phyloP scores from a whole-genome alignment of 192 early-diverging fungal genomes.

The Linnemannia elongata region DNA sequence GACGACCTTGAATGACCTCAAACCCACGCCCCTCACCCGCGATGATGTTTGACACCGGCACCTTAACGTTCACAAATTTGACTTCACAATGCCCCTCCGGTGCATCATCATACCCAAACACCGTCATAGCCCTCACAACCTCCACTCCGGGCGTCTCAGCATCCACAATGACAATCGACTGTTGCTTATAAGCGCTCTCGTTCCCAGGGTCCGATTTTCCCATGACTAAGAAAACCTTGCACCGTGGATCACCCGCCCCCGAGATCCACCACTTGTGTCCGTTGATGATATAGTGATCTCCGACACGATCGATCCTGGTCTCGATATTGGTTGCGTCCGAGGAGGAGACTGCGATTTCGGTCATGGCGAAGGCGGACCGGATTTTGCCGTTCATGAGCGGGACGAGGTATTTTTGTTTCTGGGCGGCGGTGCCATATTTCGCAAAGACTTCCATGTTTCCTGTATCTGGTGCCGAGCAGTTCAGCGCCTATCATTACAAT shows the following conservation, averaged over 20 bases:
- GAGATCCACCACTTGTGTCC: conserved; percentile 99
- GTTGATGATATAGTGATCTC: conserved; percentile 77
- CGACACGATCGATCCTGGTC: conserved; percentile 79
- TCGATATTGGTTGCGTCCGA: conserved; percentile 99
- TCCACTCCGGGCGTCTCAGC: conserved; percentile 85
- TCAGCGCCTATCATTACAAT: conserved; percentile 75
- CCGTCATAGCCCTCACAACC: conserved; percentile 85
- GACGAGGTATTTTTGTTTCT: conserved; percentile 83
- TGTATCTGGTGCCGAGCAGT: conserved; percentile 96
- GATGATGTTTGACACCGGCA: conserved; percentile 90
- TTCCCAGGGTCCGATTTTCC: conserved; percentile 85
- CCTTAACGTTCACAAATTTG: conserved; percentile 87
- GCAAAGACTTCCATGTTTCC: conserved; percentile 99
- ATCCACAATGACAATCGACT: conserved; percentile 92
- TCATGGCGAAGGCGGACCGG: conserved; percentile 99
- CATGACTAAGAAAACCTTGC: conserved; percentile 92
- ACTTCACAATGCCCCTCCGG: conserved; percentile 98
- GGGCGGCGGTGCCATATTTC: conserved; percentile 89
- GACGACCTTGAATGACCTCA: conserved; percentile 96
- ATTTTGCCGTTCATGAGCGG: conserved; percentile 94
- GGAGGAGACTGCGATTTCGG: conserved; percentile 94
- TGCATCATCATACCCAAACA: conserved; percentile 97
- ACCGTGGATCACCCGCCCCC: conserved; percentile 95
- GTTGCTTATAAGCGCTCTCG: conserved; percentile 84
- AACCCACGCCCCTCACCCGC: conserved; percentile 98